Evolutionary conservation across 2,329 filamentous ascomycete species (phyloP).

Genomic region (Bipolaris oryzae): DNA sequence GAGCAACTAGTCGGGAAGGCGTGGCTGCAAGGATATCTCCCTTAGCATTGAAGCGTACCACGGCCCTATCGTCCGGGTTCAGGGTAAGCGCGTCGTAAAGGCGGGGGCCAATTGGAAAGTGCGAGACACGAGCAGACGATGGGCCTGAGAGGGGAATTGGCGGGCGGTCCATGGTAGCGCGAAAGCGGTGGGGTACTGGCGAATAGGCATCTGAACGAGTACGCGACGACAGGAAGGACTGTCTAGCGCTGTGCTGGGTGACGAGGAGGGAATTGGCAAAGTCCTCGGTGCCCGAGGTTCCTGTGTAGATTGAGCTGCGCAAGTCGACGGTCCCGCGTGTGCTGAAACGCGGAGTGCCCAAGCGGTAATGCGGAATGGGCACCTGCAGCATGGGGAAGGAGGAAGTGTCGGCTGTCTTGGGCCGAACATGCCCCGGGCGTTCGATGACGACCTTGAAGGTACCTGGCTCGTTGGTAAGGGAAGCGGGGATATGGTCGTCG

Average conservation of each 20-base stretch:
- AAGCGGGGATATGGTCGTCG: slow-evolving; percentile 62
- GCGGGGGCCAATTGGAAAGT: slow-evolving; percentile 58
- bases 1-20: slow-evolving; percentile 86
- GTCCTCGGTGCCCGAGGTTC: slow-evolving; percentile 72
- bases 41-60: slow-evolving; percentile 80
- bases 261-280: slow-evolving; percentile 65
- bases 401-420: slow-evolving; percentile 66
- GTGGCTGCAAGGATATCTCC: slow-evolving; percentile 87
- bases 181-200: slow-evolving; percentile 40
- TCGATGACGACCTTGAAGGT: slow-evolving; percentile 83
- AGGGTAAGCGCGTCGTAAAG: slow-evolving; percentile 84
- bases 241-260: slow-evolving; percentile 43
- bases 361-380: slow-evolving; percentile 80
- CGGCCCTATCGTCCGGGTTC: slow-evolving; percentile 78
- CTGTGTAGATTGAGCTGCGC: slow-evolving; percentile 76
- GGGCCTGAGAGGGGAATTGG: slow-evolving; percentile 43
- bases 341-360: slow-evolving; percentile 83
- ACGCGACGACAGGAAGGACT: slow-evolving; percentile 46
- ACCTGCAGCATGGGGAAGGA: slow-evolving; percentile 69
- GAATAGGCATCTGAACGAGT: slow-evolving; percentile 48
- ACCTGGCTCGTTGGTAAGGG: slow-evolving; percentile 64
- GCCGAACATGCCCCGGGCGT: slow-evolving; percentile 65
- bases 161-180: slow-evolving; percentile 44
- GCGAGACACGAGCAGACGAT: slow-evolving; percentile 46
- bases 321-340: slow-evolving; percentile 75